phyloP scores from a whole-genome alignment of 768 basidiomycete species.

The Suillus luteus region DNA sequence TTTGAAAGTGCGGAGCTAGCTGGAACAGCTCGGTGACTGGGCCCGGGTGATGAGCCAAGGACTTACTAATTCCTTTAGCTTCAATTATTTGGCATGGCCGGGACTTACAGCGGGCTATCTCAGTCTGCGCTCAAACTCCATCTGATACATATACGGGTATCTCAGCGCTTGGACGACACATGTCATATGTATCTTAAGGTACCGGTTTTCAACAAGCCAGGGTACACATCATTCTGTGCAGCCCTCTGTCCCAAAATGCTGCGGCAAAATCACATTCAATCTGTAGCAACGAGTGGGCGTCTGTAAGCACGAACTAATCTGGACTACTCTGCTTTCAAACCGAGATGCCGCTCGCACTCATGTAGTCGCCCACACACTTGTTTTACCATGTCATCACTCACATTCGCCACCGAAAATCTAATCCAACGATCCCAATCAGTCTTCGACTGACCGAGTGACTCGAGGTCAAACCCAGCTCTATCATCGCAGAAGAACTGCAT shows the following conservation, averaged over 20 bases:
- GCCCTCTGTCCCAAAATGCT: not conserved
- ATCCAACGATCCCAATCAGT: constrained; percentile 62
- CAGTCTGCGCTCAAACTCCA: constrained; percentile 3
- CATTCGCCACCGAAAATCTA: constrained; percentile 80
- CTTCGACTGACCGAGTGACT: constrained; percentile 26
- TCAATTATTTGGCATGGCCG: not conserved
- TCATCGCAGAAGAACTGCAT: constrained; percentile 56
- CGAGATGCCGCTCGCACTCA: constrained; percentile 40
- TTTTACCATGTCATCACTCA: constrained; percentile 61
- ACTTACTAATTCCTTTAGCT: not conserved
- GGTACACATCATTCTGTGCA: not conserved
- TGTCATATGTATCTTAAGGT: not conserved
- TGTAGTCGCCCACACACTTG: constrained; percentile 53
- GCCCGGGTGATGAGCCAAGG: not conserved
- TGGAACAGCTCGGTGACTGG: not conserved
- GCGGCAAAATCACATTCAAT: not conserved
- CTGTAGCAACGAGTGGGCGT: not conserved
- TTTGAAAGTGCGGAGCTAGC: constrained; percentile 13
- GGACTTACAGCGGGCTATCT: constrained; percentile 6
- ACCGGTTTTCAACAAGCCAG: not conserved
- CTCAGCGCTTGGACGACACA: not conserved
- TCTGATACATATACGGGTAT: not conserved
- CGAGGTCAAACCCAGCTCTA: constrained; percentile 17
- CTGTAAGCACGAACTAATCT: not conserved
- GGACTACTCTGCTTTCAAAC: constrained; percentile 29